Evolutionary conservation across 345 rosid species (phyloP).

Genomic region (Rhodamnia rubescens): DNA sequence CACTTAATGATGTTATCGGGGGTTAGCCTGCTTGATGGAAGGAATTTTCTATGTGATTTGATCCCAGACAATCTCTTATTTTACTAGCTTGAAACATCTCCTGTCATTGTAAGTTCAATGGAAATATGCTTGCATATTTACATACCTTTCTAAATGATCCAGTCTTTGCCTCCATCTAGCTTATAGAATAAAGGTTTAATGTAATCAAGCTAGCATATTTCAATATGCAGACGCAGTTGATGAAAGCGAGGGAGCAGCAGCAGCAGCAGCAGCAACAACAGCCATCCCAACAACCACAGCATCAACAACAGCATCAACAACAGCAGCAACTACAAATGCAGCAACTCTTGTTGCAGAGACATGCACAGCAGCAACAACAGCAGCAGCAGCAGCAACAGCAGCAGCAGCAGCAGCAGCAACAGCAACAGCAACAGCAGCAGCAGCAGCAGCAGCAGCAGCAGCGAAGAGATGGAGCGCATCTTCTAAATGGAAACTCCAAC

Average conservation of each 20-base stretch:
- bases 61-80: background rate
- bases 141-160: background rate
- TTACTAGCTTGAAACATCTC: background rate
- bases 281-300: conserved; percentile 39
- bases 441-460: conserved; percentile 49
- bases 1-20: background rate
- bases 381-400: conserved; percentile 44
- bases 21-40: background rate
- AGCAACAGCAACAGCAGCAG: conserved; percentile 46
- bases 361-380: conserved; percentile 39
- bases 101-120: background rate
- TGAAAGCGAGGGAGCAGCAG: conserved; percentile 31
- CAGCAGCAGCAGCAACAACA: conserved; percentile 57
- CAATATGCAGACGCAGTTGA: conserved; percentile 30
- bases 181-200: background rate
- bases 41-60: background rate
- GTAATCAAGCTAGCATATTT: background rate
- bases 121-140: background rate
- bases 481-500: conserved; percentile 64
- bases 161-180: background rate
- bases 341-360: conserved; percentile 39
- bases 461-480: conserved; percentile 74
- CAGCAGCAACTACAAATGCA: conserved; percentile 47
- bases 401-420: conserved; percentile 25
- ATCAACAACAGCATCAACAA: conserved; percentile 27